Evolutionary conservation across 176 grass and related monocot genomes (phyloP), one percentile per base, ranked within the genome.

Genomic region (Stipa capillata): DNA sequence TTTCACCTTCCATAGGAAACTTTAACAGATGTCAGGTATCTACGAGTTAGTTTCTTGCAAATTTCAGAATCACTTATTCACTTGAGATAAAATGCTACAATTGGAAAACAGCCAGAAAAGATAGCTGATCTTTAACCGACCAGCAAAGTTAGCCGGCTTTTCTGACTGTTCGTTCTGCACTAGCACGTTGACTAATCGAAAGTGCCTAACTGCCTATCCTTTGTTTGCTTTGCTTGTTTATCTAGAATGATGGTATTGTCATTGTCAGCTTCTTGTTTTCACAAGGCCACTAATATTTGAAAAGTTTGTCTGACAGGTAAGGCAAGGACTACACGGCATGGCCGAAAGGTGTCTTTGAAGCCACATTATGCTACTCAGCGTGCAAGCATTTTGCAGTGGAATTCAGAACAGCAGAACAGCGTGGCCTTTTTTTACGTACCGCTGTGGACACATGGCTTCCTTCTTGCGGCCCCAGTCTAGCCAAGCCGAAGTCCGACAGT

Each of bases 401-500:
- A 45, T 20, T 77, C 50, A 44, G 41, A 63, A 24, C 7, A 73
- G 43, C 36, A 52, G 24, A 42, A 54, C 54, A 18, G 69, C 15
- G 47, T 25, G 3, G 39, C 32, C 52, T 24, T 43, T 48, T 37
- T 33, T 76, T 70, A 41, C 89, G 20, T 85, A 98, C 95, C 72
- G 80, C 95, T 76, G 90, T 98, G 27, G 95, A 98, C 82, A 98
- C 95, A 83, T 98, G 92, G 69, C 83, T 90, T 47, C 86, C 95
- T 76, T 98, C 92, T 61, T 87, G 68, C 27, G 92, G 83, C 20
- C 90, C 95, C 58, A 92, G 80, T 79, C 95, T 91, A 59, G 95
- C 95, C 87, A 97, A 90, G n/a, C 95, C 95, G 11, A 98, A 98
- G 41, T 98, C 95, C 0, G 95, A 98, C 49, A 98, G 74, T 75